These are phyloP conservation scores for Trametes gibbosa DNA, from an alignment of 768 basidiomycete genomes.

Conservation along the genomic window DNA sequence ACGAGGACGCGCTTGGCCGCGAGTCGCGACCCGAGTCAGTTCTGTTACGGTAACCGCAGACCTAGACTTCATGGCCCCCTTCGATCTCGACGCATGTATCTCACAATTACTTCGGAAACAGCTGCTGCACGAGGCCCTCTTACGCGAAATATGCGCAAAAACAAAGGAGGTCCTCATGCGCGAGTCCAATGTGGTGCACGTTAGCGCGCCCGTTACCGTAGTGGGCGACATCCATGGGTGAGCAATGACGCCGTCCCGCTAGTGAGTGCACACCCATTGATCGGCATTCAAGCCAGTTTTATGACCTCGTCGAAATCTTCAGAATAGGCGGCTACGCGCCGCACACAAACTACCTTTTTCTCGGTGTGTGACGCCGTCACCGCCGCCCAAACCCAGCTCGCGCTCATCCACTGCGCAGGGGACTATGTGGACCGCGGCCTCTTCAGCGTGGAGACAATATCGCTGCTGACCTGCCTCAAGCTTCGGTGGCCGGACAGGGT, in stretches of 20 bases:
- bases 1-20: neutral
- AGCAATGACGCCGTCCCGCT: conserved; percentile 34
- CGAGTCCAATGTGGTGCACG: conserved; percentile 97
- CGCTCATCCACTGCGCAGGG: conserved; percentile 47
- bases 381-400: neutral
- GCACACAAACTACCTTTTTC: conserved; percentile 96
- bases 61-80: conserved; percentile 47
- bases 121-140: conserved; percentile 87
- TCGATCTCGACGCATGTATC: conserved; percentile 97
- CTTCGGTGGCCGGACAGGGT: conserved; percentile 95
- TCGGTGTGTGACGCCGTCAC: conserved; percentile 57
- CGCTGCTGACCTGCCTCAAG: conserved; percentile 93
- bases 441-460: conserved; percentile 98
- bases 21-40: conserved; percentile 8
- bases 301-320: conserved; percentile 98
- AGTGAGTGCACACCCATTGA: conserved; percentile 24
- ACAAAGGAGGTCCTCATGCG: conserved; percentile 99
- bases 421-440: conserved; percentile 98
- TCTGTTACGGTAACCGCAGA: conserved; percentile 2
- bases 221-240: conserved; percentile 99
- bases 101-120: conserved; percentile 87
- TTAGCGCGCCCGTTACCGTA: conserved; percentile 94
- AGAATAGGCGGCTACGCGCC: conserved; percentile 97
- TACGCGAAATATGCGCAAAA: conserved; percentile 99
- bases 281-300: conserved; percentile 82